Percentiles rank a stretch among this genome's conserved stretches.
phyloP scores from a whole-genome alignment of 2,329 filamentous ascomycete species.

The Ampelomyces quisqualis region DNA sequence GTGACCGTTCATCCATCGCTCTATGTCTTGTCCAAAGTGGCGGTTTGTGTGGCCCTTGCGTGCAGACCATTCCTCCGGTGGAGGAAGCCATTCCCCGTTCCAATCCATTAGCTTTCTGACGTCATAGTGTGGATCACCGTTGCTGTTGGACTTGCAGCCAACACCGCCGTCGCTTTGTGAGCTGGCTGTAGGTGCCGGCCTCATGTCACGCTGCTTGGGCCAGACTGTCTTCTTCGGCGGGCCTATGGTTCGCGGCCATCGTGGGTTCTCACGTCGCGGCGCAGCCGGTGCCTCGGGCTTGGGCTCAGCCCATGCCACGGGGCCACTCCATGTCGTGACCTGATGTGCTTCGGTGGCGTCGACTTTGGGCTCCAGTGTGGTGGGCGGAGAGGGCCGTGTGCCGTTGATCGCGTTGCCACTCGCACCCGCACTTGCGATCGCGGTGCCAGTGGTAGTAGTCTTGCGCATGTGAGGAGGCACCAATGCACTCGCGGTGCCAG shows the following conservation, averaged over 20 bases:
- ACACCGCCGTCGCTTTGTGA: conserved; percentile 22
- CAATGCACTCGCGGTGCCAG: conserved; percentile 13
- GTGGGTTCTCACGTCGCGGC: conserved; percentile 14
- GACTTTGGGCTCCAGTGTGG: no score
- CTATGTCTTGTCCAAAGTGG: conserved; percentile 38
- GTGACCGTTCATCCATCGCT: conserved; percentile 33
- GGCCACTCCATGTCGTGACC: no score
- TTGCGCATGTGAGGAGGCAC: conserved; percentile 32
- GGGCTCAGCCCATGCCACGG: conserved; percentile 14
- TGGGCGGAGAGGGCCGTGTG: no score
- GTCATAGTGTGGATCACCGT: conserved; percentile 38
- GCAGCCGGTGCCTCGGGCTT: conserved; percentile 1
- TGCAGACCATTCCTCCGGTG: conserved; percentile 51
- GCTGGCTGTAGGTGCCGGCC: conserved; percentile 12
- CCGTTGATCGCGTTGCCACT: no score
- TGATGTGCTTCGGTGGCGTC: no score
- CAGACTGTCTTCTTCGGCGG: conserved; percentile 18
- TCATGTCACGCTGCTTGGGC: conserved; percentile 36
- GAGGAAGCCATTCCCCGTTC: conserved; percentile 49
- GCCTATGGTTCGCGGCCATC: conserved; percentile 11
- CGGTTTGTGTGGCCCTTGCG: conserved; percentile 34
- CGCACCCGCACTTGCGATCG: no score
- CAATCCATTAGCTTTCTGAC: conserved; percentile 46
- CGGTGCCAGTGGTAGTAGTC: not conserved
- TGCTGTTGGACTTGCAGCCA: conserved; percentile 26